Evolutionary conservation across 75 land plant genomes (phyloP), one percentile per base, ranked within the genome.

Genomic region (Picea glauca): DNA sequence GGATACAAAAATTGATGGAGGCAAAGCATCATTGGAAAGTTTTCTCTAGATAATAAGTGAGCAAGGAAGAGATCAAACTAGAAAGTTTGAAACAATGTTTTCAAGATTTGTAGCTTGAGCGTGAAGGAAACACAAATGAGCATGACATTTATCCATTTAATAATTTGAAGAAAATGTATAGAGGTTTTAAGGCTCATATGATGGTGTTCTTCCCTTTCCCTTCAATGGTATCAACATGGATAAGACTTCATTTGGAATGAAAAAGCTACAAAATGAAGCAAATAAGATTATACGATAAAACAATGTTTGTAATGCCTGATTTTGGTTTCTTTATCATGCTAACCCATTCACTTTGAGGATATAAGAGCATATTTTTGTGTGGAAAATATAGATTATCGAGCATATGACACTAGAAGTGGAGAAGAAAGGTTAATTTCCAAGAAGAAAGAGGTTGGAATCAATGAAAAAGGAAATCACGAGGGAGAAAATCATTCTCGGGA

Each of bases 121-220:
- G 26, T 26, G 26, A 26, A 26, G 26, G 26, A 26, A 26, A 26
- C 26, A 26, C 26, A 26, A 26, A 26, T 0, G 26, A 26, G 26
- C 26, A 26, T 26, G 26, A 26, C 26, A 26, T 26, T 26, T 26
- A 26, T 26, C 26, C 26, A 26, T 26, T 26, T 26, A 26, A 26
- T 26, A 26, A 26, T 26, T 26, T 84, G 73, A 82, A 76, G 60
- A 72, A 74, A 61, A 76, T 65, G 46, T 92, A 92, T 80, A 87
- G 84, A 77, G 78, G 76, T 38, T 79, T 90, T 33, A 90, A 81
- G 77, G 86, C 90, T 62, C 94, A 92, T 90, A 90, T 78, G 82
- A 80, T 59, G 85, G 76, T 35, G 64, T 92, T 20, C 35, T 74
- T 61, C 26, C 40, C 60, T 84, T 74, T 61, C 26, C 40, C 60